These are phyloP conservation scores for Penicillium flavigenum DNA, from an alignment of 495 filamentous ascomycete genomes.

Conservation along the genomic window DNA sequence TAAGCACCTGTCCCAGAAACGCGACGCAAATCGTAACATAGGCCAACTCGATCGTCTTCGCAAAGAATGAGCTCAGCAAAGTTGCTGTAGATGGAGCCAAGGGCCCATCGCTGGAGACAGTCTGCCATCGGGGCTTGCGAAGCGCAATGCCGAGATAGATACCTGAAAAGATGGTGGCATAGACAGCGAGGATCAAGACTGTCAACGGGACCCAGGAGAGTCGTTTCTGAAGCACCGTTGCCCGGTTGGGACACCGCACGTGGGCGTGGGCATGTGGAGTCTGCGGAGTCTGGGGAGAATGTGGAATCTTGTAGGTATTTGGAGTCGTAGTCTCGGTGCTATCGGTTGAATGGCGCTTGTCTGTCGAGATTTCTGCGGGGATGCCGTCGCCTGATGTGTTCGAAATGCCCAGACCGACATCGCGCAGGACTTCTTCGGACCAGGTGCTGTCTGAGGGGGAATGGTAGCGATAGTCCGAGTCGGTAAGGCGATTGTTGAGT, in stretches of 20 bases:
- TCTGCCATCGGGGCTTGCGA: conserved; percentile 55
- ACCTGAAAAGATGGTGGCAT: conserved; percentile 64
- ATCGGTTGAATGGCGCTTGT: conserved; percentile 11
- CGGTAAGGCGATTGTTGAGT: conserved; percentile 19
- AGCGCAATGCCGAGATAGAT: conserved; percentile 61
- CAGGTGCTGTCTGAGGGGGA: conserved; percentile 14
- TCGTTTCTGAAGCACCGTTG: conserved; percentile 35
- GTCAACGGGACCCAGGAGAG: conserved; percentile 58
- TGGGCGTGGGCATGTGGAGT: conserved; percentile 1
- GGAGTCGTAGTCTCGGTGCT: conserved; percentile 14
- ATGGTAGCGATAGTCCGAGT: conserved; percentile 17
- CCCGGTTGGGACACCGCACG: conserved; percentile 24
- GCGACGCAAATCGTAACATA: conserved; percentile 78
- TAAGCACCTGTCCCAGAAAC: conserved; percentile 70
- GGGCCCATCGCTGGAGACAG: conserved; percentile 47
- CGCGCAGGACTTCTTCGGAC: conserved; percentile 23
- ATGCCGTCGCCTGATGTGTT: conserved; percentile 15
- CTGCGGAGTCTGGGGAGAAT: conserved; percentile 2
- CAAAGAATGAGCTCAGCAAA: conserved; percentile 60
- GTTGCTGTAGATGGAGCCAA: conserved; percentile 58
- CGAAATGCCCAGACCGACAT: conserved; percentile 27
- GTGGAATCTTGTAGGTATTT: conserved; percentile 1
- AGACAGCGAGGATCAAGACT: conserved; percentile 60
- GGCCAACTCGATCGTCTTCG: conserved; percentile 71
- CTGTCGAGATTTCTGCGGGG: neutral